Conservation (phyloP, 2,329 filamentous ascomycete genomes). For the Ceratocystis cubensis region DNA sequence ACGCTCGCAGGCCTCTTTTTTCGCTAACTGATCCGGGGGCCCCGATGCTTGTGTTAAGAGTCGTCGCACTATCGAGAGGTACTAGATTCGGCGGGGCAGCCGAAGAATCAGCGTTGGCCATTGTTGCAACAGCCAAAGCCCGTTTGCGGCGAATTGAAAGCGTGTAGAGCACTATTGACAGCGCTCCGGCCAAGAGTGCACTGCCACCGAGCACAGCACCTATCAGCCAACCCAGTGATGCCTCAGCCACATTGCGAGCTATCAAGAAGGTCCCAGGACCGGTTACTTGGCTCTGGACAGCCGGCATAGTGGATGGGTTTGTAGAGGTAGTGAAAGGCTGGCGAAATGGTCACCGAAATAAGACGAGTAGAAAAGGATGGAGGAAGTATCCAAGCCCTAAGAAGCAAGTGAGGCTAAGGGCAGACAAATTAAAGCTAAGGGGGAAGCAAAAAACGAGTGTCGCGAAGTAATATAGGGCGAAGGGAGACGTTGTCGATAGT, state of each 20-base stretch:
- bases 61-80: constrained; percentile 2
- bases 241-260: neutral
- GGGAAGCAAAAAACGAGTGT: neutral
- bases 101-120: constrained; percentile 1
- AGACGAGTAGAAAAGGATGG: neutral
- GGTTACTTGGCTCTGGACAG: constrained; percentile 15
- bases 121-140: neutral
- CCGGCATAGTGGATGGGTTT: constrained; percentile 10
- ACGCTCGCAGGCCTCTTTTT: constrained; percentile 1
- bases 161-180: constrained; percentile 35
- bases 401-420: neutral
- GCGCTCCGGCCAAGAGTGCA: constrained; percentile 32
- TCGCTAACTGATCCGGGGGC: neutral
- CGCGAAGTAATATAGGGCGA: constrained; percentile 8
- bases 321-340: neutral
- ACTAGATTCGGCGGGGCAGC: neutral
- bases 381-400: neutral
- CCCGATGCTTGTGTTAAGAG: neutral
- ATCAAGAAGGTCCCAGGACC: neutral
- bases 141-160: constrained; percentile 27
- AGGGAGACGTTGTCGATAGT: neutral
- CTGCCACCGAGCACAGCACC: constrained; percentile 39
- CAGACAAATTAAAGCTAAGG: neutral
- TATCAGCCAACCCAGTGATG: constrained; percentile 30
- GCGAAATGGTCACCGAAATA: neutral